Percentiles rank a stretch among this genome's conserved stretches.
phyloP scores from a whole-genome alignment of 352 stramenopile genomes.

The Phytophthora brassicae region DNA sequence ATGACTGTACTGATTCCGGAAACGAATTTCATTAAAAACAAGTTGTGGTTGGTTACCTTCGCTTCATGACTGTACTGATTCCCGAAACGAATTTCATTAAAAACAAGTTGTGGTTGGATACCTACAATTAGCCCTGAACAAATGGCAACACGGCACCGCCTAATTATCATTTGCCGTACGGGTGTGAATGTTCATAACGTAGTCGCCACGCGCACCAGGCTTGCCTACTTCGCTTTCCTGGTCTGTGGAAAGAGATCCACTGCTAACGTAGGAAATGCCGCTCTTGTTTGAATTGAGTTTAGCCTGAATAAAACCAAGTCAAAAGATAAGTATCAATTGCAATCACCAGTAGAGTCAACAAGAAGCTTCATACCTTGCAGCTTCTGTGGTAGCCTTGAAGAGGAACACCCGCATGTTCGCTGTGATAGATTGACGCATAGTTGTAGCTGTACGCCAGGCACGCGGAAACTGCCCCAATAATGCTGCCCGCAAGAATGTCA shows the following conservation, averaged over 20 bases:
- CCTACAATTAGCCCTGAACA: conserved; percentile 6
- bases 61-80: too few relatives aligned
- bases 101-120: conserved; percentile 12
- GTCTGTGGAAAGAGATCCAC: conserved; percentile 19
- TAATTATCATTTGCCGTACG: conserved; percentile 27
- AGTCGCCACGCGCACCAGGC: conserved; percentile 18
- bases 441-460: conserved; percentile 68
- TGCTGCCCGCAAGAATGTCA: conserved; percentile 62
- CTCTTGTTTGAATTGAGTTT: conserved; percentile 20
- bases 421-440: conserved; percentile 68
- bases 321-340: not conserved
- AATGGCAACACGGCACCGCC: conserved; percentile 11
- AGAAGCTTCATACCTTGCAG: conserved; percentile 36
- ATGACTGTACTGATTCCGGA: too few relatives aligned
- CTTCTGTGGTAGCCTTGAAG: conserved; percentile 42
- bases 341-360: not conserved
- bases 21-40: too few relatives aligned
- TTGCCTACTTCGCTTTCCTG: conserved; percentile 21
- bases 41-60: too few relatives aligned
- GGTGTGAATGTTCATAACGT: conserved; percentile 36
- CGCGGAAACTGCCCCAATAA: conserved; percentile 62
- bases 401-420: conserved; percentile 54
- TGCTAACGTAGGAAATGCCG: conserved; percentile 31
- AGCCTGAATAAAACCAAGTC: conserved; percentile 10
- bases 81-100: too few relatives aligned